Conservation (phyloP, 129 eudicot species). For the Artemisia tridentata region DNA sequence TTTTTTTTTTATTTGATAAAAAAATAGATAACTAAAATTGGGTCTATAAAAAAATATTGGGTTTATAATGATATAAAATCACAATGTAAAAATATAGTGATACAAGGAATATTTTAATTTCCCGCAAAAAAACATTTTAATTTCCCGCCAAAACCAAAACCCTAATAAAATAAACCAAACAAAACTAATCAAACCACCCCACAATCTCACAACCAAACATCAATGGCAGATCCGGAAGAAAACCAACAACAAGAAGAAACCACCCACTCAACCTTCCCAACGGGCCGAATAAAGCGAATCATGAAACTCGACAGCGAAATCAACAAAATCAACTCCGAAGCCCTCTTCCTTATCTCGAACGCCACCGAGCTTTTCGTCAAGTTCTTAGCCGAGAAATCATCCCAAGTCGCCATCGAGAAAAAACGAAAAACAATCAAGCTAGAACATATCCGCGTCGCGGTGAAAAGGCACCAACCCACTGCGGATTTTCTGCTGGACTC, state of each 20-base stretch:
- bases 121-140: neutral
- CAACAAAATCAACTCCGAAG: slow-evolving; percentile 73
- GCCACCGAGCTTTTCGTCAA: slow-evolving; percentile 73
- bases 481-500: slow-evolving; percentile 84
- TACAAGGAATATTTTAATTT: too few species aligned
- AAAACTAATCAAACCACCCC: neutral
- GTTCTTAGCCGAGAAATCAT: slow-evolving; percentile 70
- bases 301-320: slow-evolving; percentile 84
- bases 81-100: too few species aligned
- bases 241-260: slow-evolving; percentile 26
- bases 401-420: slow-evolving; percentile 64
- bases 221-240: slow-evolving; percentile 58
- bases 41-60: too few species aligned
- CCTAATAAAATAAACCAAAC: neutral
- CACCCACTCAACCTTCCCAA: slow-evolving; percentile 50
- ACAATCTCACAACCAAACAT: neutral
- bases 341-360: slow-evolving; percentile 55
- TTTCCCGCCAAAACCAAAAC: neutral
- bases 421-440: slow-evolving; percentile 63
- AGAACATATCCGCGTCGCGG: slow-evolving; percentile 72
- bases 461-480: slow-evolving; percentile 81
- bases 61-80: too few species aligned
- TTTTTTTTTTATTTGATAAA: too few species aligned
- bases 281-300: slow-evolving; percentile 69
- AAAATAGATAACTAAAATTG: too few species aligned